Base-by-base conservation (phyloP, 257 asterid genomes). In the Linderniella brevidens region DNA sequence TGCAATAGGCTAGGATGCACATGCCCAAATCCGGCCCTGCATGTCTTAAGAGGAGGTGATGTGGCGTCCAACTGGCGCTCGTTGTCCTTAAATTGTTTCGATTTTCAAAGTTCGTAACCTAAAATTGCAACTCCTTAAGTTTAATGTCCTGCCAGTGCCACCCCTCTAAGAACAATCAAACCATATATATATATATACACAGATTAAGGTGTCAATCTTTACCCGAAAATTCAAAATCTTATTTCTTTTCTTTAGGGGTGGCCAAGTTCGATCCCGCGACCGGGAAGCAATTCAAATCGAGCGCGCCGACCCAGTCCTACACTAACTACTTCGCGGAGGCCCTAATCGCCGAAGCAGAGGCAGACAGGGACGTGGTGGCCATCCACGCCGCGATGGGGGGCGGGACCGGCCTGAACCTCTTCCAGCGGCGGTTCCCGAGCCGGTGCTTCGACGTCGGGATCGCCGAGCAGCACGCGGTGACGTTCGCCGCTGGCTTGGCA, bases 331-430 rank as follows among this genome's bases (percentile, higher is more conserved):
- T 88, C 59, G 95, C 93, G 0, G 95, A 84, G 70, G 97, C 97
- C 65, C 63, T 88, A 59, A 70, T 83, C 20, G 82, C 93, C 4
- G 97, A 88, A 75, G 97, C 97, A 16, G 97, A 83, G 51, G 78
- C 54, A 29, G 92, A 88, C 64, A 80, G 83, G 63, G 84, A 80
- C 56, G 41, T 88, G 3, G 90, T 88, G 29, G 97, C 90, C 8
- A 88, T 88, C 50, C 95, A 83, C 46, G 97, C 95, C 14, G 97
- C 97, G 12, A 88, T 88, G 97, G 97, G 95, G 43, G 95, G 97
- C 38, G 95, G 95, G 56, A 83, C 97, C 0, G 95, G 97, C 5
- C 56, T 84, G 79, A 88, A 88, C 63, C 80, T 78, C 61, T 88
- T 88, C 77, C 76, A 66, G 47, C 92, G 86, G 12, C 83, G 92